These are phyloP conservation scores for Irpex sp. DNA, from an alignment of 1,284 basidiomycete species.

Conservation along the genomic window DNA sequence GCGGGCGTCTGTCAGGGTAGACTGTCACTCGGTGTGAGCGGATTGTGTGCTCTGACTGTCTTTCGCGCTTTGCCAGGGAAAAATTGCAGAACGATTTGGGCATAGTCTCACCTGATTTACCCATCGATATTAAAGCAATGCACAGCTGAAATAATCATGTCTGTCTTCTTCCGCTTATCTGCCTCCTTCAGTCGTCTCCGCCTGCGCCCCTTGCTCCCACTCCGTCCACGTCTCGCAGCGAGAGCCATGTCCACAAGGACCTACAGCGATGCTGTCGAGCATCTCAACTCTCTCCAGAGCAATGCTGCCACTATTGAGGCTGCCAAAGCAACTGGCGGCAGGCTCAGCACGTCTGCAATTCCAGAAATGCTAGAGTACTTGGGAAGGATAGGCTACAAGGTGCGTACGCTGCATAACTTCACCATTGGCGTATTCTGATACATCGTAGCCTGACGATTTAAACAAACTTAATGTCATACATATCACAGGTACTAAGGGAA, in stretches of 20 bases:
- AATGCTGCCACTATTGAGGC: slow-evolving; percentile 91
- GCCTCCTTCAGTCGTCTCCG: not conserved
- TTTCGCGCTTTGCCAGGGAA: slow-evolving; percentile 1
- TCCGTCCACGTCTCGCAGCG: not conserved
- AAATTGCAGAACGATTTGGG: not conserved
- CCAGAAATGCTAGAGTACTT: slow-evolving; percentile 92
- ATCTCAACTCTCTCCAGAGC: slow-evolving; percentile 89
- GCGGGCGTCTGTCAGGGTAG: not conserved
- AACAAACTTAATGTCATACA: slow-evolving; percentile 92
- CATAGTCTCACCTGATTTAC: not conserved
- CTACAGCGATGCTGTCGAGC: slow-evolving; percentile 79
- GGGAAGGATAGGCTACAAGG: slow-evolving; percentile 80
- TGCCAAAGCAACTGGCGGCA: slow-evolving; percentile 71
- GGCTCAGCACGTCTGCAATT: slow-evolving; percentile 68
- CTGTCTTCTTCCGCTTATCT: not conserved
- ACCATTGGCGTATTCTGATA: not conserved
- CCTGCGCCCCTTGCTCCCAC: not conserved
- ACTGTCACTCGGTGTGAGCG: not conserved
- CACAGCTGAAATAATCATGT: not conserved
- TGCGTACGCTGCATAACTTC: slow-evolving; percentile 30
- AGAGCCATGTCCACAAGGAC: slow-evolving; percentile 36
- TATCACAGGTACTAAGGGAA: slow-evolving; percentile 98
- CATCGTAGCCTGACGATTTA: slow-evolving; percentile 58
- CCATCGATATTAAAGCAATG: slow-evolving; percentile 1
- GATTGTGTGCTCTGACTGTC: not conserved